Evolutionary conservation across 441 rosid genomes (phyloP).

Genomic region (Kokia cookei): DNA sequence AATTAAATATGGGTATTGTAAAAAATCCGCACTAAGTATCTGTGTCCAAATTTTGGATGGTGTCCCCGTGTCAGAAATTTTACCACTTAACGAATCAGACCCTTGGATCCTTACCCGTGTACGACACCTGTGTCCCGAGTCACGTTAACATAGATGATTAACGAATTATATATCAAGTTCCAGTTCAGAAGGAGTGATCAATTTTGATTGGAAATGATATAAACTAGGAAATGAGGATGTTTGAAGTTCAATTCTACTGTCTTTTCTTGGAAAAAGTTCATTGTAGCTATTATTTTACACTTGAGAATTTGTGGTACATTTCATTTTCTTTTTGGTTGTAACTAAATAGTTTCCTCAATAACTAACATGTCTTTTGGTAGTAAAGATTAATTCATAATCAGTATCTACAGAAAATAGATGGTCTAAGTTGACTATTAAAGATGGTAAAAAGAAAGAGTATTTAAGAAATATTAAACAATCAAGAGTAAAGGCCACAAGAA

Average conservation of each 20-base stretch:
- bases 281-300: not conserved
- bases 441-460: not conserved
- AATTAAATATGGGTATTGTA: not conserved
- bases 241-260: not conserved
- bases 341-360: not conserved
- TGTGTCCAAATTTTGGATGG: not conserved
- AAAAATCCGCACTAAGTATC: not conserved
- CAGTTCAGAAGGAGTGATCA: constrained; percentile 2
- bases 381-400: not conserved
- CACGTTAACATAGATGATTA: not conserved
- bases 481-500: not conserved
- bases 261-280: not conserved
- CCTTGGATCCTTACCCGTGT: too few relatives aligned
- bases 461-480: not conserved
- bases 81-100: not conserved
- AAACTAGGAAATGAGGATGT: not conserved
- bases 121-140: not conserved
- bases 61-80: not conserved
- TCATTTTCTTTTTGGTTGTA: constrained; percentile 1
- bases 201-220: not conserved
- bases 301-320: not conserved
- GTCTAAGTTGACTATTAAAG: not conserved
- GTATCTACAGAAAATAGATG: not conserved
- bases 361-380: not conserved
- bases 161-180: not conserved